Evolutionary conservation across 164 flowering plant species (phyloP).

Genomic region (Vitis amurensis): DNA sequence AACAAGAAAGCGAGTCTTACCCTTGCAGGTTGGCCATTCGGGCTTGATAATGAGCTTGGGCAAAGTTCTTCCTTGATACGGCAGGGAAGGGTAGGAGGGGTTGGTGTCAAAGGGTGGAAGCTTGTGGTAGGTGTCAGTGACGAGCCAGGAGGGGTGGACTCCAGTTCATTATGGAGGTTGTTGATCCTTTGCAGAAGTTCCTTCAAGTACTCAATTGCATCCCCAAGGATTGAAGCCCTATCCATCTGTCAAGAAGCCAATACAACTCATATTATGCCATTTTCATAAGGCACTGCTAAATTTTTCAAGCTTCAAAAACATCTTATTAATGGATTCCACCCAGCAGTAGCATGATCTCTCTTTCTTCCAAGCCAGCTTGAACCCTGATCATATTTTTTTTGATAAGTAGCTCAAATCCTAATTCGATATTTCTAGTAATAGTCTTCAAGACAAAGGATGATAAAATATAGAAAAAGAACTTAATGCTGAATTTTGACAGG

Average conservation of each 20-base stretch:
- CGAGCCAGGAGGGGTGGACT: slow-evolving; percentile 53
- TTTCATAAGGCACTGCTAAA: not conserved
- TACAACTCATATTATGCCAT: not conserved
- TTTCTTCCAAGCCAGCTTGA: not conserved
- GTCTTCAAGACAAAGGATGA: too few species aligned
- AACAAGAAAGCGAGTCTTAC: slow-evolving; percentile 25
- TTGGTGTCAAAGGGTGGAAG: slow-evolving; percentile 56
- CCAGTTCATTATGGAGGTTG: slow-evolving; percentile 62
- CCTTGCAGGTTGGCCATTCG: slow-evolving; percentile 59
- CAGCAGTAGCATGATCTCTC: not conserved
- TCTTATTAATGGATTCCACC: not conserved
- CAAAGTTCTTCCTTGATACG: slow-evolving; percentile 68
- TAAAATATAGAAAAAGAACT: too few species aligned
- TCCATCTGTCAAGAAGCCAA: slow-evolving; percentile 51
- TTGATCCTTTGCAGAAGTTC: slow-evolving; percentile 64
- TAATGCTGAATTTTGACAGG: too few species aligned
- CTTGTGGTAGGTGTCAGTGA: slow-evolving; percentile 32
- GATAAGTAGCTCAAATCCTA: too few species aligned
- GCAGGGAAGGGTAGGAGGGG: slow-evolving; percentile 46
- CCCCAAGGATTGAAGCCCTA: slow-evolving; percentile 77
- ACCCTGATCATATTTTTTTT: not conserved
- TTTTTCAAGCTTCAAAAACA: not conserved
- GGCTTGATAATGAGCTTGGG: slow-evolving; percentile 53
- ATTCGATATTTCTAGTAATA: too few species aligned
- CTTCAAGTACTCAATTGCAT: slow-evolving; percentile 73